Evolutionary conservation across 257 asterid species (phyloP).

Genomic region (Gentiana dahurica): DNA sequence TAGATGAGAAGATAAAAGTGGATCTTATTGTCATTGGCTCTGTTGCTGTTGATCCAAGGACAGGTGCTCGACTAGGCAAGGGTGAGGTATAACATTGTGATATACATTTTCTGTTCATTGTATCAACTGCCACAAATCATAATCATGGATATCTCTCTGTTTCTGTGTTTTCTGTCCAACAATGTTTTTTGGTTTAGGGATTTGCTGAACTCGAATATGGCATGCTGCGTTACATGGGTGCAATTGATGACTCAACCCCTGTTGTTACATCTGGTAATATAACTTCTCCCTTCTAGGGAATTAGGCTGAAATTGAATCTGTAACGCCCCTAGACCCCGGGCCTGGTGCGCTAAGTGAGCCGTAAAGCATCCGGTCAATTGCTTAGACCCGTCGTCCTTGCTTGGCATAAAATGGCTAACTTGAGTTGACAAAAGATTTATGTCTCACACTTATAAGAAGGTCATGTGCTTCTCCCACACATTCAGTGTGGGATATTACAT

Average conservation of each 20-base stretch:
- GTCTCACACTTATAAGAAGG: no score
- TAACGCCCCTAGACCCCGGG: no score
- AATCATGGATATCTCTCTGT: no score
- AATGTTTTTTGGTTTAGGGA: conserved; percentile 32
- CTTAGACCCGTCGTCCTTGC: no score
- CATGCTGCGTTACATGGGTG: conserved; percentile 93
- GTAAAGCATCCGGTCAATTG: no score
- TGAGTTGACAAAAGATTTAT: no score
- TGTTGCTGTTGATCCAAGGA: conserved; percentile 81
- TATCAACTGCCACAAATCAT: no score
- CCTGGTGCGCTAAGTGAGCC: no score
- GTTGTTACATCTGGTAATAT: conserved; percentile 64
- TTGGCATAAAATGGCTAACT: no score
- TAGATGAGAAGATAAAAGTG: conserved; percentile 80
- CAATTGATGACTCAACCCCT: conserved; percentile 78
- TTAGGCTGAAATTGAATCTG: conserved; percentile 5
- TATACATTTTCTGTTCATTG: background rate
- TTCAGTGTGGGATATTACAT: no score
- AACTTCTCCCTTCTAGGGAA: background rate
- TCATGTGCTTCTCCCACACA: no score
- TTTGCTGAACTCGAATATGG: conserved; percentile 98
- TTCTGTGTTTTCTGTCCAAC: no score
- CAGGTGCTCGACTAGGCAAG: conserved; percentile 98
- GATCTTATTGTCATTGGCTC: conserved; percentile 88
- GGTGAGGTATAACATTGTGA: conserved; percentile 53